These are phyloP conservation scores for Glebionis coronaria DNA, from an alignment of 129 eudicot genomes.

Conservation along the genomic window DNA sequence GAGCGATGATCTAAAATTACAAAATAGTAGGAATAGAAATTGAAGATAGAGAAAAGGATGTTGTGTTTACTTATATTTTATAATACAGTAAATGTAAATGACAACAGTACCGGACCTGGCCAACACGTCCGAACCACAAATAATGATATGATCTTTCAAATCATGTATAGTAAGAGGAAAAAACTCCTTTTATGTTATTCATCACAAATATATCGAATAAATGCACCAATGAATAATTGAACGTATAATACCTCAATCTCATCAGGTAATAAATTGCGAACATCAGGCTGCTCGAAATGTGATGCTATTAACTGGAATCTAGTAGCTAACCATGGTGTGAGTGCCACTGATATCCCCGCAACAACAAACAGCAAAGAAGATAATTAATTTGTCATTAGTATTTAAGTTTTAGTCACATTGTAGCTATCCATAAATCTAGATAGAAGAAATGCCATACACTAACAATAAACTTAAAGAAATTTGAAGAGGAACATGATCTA, in stretches of 20 bases:
- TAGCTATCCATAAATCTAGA: no score
- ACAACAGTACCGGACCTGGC: constrained; percentile 59
- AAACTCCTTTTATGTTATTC: constrained; percentile 6
- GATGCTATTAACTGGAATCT: constrained; percentile 96
- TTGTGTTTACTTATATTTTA: background rate
- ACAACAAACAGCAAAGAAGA: constrained; percentile 91
- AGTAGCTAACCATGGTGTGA: constrained; percentile 96
- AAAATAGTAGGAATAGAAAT: constrained; percentile 17
- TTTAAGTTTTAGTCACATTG: no score
- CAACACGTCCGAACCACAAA: constrained; percentile 98
- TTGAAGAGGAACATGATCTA: no score
- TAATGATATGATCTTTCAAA: constrained; percentile 91
- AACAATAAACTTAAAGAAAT: no score
- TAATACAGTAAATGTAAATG: background rate
- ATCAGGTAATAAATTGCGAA: constrained; percentile 92
- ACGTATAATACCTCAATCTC: constrained; percentile 52
- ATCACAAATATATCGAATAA: background rate
- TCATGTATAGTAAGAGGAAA: constrained; percentile 64
- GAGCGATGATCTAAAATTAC: constrained; percentile 84
- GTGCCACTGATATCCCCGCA: constrained; percentile 93
- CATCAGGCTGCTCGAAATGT: constrained; percentile 91
- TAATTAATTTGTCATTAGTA: no score
- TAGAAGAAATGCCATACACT: no score
- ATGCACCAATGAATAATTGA: constrained; percentile 9
- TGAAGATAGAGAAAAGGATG: background rate